Base-by-base conservation (phyloP, 2,329 filamentous ascomycete species). In the Neopestalotiopsis sp. region DNA sequence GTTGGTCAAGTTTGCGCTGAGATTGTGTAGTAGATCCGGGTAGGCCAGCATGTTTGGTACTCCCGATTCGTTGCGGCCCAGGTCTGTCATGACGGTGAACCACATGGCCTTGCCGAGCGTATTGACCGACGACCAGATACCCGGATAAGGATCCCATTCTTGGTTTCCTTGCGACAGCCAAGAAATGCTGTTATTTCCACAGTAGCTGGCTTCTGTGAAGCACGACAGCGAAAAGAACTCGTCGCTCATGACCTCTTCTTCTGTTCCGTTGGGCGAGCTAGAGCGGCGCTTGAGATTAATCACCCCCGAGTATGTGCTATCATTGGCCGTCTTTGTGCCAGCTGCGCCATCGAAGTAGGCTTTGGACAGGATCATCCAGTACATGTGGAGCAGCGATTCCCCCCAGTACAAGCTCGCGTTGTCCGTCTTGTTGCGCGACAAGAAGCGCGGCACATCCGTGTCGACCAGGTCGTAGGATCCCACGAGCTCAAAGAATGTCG, bases 11-110 rank as follows among this genome's bases (percentile, higher is more conserved):
- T 73, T 72, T 1, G 56, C 28, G 28, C 32, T 74, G 13, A 74
- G 69, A 24, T 67, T 71, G 17, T 38, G 69, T 2, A 75, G 67
- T 3, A 74, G 68, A 1, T 69, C 62, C 1, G 70, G 67, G 14
- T 73, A 30, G 3, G 70, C 68, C 28, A 72, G 68, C 70, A 72
- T 70, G 28, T 72, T 72, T 10, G 71, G 71, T 32, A 70, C 38
- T 5, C 28, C 42, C 2, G 32, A 62, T 32, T 68, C 14, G 59
- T 71, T 71, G 13, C 66, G 66, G 5, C 71, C 71, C 12, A 72
- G 68, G 13, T 71, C 71, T 10, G 71, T 70, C 70, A 72, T 66
- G 32, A 66, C 63, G 9, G 68, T 68, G 61, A 71, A 71, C 67
- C 65, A 72, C 67, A 70, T 71, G 24, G 71, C 68, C 61, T 71